Conservation (phyloP, 495 filamentous ascomycete species). For the Massariosphaeria phaeospora region DNA sequence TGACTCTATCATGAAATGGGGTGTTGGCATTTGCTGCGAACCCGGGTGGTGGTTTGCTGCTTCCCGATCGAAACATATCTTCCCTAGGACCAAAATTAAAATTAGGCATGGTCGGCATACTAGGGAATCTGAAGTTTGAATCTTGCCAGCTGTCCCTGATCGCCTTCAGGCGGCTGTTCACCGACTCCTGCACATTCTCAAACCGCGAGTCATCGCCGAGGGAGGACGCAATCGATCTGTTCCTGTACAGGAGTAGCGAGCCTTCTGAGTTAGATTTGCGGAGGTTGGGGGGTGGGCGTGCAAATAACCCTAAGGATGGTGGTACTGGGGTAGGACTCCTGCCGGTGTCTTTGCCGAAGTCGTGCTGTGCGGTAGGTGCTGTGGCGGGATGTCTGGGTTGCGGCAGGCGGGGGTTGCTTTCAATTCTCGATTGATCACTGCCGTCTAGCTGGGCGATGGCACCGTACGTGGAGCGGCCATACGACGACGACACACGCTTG, state of each 20-base stretch:
- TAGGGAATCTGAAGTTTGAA: conserved; percentile 64
- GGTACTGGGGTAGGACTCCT: not conserved
- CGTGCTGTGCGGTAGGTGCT: conserved; percentile 1
- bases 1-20: not conserved
- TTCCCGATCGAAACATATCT: conserved; percentile 26
- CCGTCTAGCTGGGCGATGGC: conserved; percentile 16
- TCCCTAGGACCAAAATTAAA: conserved; percentile 40
- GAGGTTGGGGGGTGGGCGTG: conserved; percentile 34
- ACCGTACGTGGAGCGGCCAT: not conserved
- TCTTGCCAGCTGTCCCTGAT: conserved; percentile 84
- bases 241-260: conserved; percentile 53
- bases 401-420: not conserved
- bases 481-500: conserved; percentile 1
- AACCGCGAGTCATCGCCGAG: conserved; percentile 84
- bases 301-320: not conserved
- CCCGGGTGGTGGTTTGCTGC: conserved; percentile 30
- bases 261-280: conserved; percentile 69
- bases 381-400: not conserved
- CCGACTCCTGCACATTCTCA: conserved; percentile 67
- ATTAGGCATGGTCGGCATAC: conserved; percentile 46
- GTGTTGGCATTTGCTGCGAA: conserved; percentile 27
- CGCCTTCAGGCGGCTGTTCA: conserved; percentile 84
- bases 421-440: not conserved
- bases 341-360: not conserved
- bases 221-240: conserved; percentile 71